phyloP scores from a whole-genome alignment of 768 basidiomycete genomes.

The Cystofilobasidium macerans region DNA sequence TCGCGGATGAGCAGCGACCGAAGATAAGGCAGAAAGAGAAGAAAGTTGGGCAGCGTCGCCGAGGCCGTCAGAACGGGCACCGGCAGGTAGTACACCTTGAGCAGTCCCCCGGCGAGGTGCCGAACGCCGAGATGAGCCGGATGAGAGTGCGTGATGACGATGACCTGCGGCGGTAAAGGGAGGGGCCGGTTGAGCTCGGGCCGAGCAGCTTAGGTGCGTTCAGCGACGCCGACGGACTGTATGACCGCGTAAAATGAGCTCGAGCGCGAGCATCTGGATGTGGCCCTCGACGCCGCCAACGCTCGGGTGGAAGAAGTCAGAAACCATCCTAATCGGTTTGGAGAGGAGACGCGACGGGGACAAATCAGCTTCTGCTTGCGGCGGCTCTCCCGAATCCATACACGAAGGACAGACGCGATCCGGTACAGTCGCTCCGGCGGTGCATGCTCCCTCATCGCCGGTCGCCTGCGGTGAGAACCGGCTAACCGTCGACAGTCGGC shows the following conservation, averaged over 20 bases:
- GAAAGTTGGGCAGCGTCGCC: slow-evolving; percentile 87
- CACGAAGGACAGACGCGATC: background rate
- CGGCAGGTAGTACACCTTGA: slow-evolving; percentile 93
- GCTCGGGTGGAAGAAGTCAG: slow-evolving; percentile 89
- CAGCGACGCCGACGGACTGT: slow-evolving; percentile 47
- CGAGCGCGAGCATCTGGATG: slow-evolving; percentile 81
- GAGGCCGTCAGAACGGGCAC: slow-evolving; percentile 71
- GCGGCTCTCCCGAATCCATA: background rate
- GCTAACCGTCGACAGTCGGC: too few relatives aligned
- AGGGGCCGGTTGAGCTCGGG: background rate
- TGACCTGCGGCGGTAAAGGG: slow-evolving; percentile 50
- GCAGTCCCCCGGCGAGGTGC: slow-evolving; percentile 61
- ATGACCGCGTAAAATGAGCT: slow-evolving; percentile 71
- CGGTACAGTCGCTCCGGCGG: background rate
- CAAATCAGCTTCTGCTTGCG: too few relatives aligned
- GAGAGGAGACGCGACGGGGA: too few relatives aligned
- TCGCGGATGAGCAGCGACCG: slow-evolving; percentile 80
- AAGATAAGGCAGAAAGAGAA: slow-evolving; percentile 82
- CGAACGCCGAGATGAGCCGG: slow-evolving; percentile 74
- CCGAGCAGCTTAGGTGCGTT: background rate
- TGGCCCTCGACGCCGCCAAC: slow-evolving; percentile 95
- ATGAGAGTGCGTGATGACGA: slow-evolving; percentile 89
- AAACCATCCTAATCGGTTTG: slow-evolving; percentile 52
- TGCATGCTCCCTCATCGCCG: too few relatives aligned
- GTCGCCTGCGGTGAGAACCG: too few relatives aligned